Conservation (phyloP, 2,329 filamentous ascomycete species). For the Salinomyces thailandicus region DNA sequence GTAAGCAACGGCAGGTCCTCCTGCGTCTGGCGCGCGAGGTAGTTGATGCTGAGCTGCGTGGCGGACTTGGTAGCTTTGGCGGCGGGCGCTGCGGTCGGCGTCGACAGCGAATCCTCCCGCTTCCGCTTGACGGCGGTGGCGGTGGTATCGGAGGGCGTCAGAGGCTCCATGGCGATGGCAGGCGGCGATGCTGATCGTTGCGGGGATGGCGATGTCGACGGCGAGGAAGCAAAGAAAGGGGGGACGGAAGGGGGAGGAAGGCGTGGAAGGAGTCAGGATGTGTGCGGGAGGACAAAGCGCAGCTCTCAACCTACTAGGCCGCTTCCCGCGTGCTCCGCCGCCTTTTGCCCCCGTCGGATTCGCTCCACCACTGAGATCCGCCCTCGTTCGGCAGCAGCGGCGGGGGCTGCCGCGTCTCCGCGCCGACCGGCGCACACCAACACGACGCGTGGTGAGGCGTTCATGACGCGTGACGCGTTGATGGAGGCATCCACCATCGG, state of each 20-base stretch:
- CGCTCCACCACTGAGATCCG: too few relatives aligned
- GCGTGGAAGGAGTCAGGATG: too few relatives aligned
- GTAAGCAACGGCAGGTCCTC: slow-evolving; percentile 53
- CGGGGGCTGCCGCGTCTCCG: too few relatives aligned
- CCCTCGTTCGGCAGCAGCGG: too few relatives aligned
- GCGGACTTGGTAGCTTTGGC: slow-evolving; percentile 44
- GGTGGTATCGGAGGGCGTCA: slow-evolving; percentile 8
- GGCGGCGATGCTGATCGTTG: background rate
- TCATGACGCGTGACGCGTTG: too few relatives aligned
- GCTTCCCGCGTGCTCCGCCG: too few relatives aligned
- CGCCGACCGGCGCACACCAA: too few relatives aligned
- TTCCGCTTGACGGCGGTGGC: slow-evolving; percentile 36
- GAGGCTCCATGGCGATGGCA: slow-evolving; percentile 6
- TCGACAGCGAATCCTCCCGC: slow-evolving; percentile 27
- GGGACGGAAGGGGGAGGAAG: slow-evolving; percentile 5
- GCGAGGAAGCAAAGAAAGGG: slow-evolving; percentile 8
- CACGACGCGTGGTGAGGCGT: too few relatives aligned
- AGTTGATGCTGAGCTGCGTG: slow-evolving; percentile 58
- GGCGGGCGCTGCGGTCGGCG: slow-evolving; percentile 22
- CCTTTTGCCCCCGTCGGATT: too few relatives aligned
- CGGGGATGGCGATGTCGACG: slow-evolving; percentile 2
- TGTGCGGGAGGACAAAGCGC: background rate
- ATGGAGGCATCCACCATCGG: too few relatives aligned
- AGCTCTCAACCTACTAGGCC: too few relatives aligned
- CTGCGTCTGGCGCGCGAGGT: slow-evolving; percentile 52